phyloP scores from a whole-genome alignment of 108 stramenopile genomes.

The Fragilariopsis cylindrus region DNA sequence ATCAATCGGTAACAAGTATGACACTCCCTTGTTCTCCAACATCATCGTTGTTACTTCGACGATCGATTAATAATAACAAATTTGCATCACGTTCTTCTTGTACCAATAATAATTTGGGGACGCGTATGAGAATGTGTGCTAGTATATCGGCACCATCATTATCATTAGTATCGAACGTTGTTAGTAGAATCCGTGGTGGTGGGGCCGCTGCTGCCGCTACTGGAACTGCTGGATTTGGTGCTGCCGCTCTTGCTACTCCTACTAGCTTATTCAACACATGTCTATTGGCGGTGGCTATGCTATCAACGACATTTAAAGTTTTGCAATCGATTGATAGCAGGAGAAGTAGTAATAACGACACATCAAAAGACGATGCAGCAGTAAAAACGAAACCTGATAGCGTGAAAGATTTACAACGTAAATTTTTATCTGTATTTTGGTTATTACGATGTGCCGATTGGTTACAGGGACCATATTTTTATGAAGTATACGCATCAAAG shows the following conservation, averaged over 20 bases:
- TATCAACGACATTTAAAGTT: conserved; percentile 42
- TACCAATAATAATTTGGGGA: neutral
- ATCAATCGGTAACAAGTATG: neutral
- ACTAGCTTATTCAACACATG: conserved; percentile 55
- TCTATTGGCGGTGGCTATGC: conserved; percentile 42
- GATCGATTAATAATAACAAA: neutral
- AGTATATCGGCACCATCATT: conserved; percentile 10
- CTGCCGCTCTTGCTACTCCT: conserved; percentile 26
- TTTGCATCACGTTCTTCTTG: neutral
- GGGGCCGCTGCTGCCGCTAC: neutral
- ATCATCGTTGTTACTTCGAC: neutral
- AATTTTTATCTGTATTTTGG: conserved; percentile 95
- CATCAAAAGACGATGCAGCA: neutral
- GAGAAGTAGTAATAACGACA: neutral
- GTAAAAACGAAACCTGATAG: conserved; percentile 33
- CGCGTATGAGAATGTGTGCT: conserved; percentile 8
- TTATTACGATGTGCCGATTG: conserved; percentile 94
- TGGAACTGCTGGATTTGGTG: too few species aligned
- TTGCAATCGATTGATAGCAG: conserved; percentile 25
- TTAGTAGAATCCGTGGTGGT: conserved; percentile 6
- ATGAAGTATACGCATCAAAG: conserved; percentile 94
- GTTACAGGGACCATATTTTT: conserved; percentile 99
- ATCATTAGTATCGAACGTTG: conserved; percentile 6
- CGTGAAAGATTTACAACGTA: conserved; percentile 62
- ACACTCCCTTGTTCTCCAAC: neutral